Evolutionary conservation across 305 asterid species (phyloP).

Genomic region (Fraxinus sp.): DNA sequence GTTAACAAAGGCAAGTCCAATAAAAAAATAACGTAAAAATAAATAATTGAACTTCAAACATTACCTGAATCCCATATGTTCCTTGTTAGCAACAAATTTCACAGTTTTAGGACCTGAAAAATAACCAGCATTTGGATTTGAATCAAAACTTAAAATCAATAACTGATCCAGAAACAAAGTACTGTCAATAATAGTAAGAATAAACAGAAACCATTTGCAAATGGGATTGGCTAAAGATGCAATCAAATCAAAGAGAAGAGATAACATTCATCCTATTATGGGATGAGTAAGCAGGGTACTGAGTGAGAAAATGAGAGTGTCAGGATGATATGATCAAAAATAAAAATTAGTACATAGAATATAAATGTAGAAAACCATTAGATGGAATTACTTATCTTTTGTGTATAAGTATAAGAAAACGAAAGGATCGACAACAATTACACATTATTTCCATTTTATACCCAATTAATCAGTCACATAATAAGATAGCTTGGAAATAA

Average conservation of each 20-base stretch:
- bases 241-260: not conserved
- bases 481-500: not conserved
- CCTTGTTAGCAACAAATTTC: conserved; percentile 83
- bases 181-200: not conserved
- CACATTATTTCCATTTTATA: not conserved
- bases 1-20: not conserved
- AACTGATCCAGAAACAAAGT: not conserved
- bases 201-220: not conserved
- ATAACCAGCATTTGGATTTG: not conserved
- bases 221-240: not conserved
- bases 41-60: conserved; percentile 12
- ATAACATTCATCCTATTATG: not conserved
- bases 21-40: not conserved
- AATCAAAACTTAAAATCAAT: conserved; percentile 8
- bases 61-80: conserved; percentile 98
- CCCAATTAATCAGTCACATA: not conserved
- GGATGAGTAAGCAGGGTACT: not conserved
- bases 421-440: not conserved
- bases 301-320: not conserved
- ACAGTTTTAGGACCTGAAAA: conserved; percentile 80
- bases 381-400: not conserved
- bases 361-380: no score
- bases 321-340: not conserved
- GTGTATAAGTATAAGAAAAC: not conserved
- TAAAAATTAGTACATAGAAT: no score